Percentiles rank a stretch among this genome's conserved stretches.
phyloP scores from a whole-genome alignment of 1,284 basidiomycete species.

The Sparassis latifolia region DNA sequence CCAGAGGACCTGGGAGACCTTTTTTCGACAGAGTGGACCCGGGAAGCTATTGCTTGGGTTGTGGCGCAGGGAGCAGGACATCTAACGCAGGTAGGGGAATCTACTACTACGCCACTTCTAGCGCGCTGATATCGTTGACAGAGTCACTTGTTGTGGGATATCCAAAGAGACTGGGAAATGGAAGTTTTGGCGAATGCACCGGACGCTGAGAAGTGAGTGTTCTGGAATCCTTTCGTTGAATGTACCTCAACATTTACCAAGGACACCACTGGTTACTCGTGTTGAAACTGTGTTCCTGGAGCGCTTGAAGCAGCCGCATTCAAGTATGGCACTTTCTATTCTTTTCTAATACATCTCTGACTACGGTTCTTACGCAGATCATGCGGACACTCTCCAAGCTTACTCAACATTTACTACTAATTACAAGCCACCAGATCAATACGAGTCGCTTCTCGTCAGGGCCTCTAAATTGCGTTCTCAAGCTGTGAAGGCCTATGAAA shows the following conservation, averaged over 20 bases:
- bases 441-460: slow-evolving; percentile 68
- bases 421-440: slow-evolving; percentile 64
- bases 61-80: slow-evolving; percentile 56
- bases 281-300: slow-evolving; percentile 46
- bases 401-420: slow-evolving; percentile 87
- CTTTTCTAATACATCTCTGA: background rate
- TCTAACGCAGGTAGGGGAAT: slow-evolving; percentile 43
- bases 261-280: slow-evolving; percentile 33
- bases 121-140: slow-evolving; percentile 23
- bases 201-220: slow-evolving; percentile 40
- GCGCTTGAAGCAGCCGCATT: slow-evolving; percentile 65
- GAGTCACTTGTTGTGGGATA: slow-evolving; percentile 71
- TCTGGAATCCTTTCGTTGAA: background rate
- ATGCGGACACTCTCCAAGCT: slow-evolving; percentile 73
- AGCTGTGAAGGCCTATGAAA: slow-evolving; percentile 54
- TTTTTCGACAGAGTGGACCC: slow-evolving; percentile 59
- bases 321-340: slow-evolving; percentile 35
- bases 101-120: background rate
- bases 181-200: slow-evolving; percentile 46
- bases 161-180: slow-evolving; percentile 71
- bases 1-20: slow-evolving; percentile 44
- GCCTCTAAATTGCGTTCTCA: slow-evolving; percentile 66
- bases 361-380: slow-evolving; percentile 31
- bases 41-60: slow-evolving; percentile 44
- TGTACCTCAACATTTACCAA: slow-evolving; percentile 13